Percentiles rank a stretch among this genome's conserved stretches.
These are phyloP conservation scores for Pythium dissotocum DNA, from an alignment of 352 stramenopile genomes.

Conservation along the genomic window DNA sequence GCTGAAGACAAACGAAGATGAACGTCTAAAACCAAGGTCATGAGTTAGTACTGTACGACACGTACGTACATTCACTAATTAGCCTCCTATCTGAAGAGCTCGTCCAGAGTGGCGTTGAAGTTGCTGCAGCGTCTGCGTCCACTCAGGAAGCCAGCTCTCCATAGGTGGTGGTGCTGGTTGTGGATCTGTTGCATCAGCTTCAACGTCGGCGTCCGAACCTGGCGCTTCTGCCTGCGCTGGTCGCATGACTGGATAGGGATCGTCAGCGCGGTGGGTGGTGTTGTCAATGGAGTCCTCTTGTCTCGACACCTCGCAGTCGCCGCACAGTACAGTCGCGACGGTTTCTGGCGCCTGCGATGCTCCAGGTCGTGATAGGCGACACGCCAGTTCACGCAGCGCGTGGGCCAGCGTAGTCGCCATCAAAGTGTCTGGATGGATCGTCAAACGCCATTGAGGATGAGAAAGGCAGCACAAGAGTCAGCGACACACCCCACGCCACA, in stretches of 20 bases:
- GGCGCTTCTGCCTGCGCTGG: not conserved
- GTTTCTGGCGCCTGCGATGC: conserved; percentile 7
- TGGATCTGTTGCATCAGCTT: not conserved
- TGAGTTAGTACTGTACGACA: not conserved
- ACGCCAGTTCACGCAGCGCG: conserved; percentile 10
- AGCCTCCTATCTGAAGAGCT: not conserved
- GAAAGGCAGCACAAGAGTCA: not conserved
- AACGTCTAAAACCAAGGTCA: not conserved
- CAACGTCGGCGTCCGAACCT: not conserved
- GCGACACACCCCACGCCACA: not conserved
- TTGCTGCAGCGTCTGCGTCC: conserved; percentile 5
- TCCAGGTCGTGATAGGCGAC: not conserved
- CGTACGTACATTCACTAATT: not conserved
- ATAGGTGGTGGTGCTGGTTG: too few species aligned
- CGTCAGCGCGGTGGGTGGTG: not conserved
- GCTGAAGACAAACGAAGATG: too few species aligned
- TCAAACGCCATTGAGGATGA: not conserved
- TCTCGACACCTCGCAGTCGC: not conserved
- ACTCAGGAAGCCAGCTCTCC: conserved; percentile 2
- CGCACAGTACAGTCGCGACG: conserved; percentile 8
- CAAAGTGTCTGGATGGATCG: not conserved
- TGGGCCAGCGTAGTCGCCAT: not conserved
- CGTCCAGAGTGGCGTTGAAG: conserved; percentile 9
- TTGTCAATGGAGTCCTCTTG: not conserved
- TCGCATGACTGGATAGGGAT: not conserved